Evolutionary conservation across 768 basidiomycete species (phyloP).

Genomic region (Pholiota microspora): DNA sequence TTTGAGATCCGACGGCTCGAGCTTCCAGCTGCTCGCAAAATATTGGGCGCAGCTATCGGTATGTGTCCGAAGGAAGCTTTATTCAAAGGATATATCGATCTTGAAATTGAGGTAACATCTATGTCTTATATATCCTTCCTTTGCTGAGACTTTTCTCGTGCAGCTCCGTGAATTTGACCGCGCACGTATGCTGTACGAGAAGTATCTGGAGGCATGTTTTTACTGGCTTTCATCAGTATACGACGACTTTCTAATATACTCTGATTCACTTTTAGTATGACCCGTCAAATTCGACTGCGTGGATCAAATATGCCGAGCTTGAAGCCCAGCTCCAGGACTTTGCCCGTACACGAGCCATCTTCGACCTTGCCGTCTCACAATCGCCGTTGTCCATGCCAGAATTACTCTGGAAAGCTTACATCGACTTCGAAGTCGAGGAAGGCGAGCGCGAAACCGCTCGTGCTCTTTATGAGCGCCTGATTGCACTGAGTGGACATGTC

Average conservation of each 20-base stretch:
- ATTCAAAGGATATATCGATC: constrained; percentile 94
- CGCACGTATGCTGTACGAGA: constrained; percentile 88
- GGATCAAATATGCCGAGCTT: constrained; percentile 95
- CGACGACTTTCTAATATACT: constrained; percentile 39
- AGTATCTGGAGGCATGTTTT: constrained; percentile 86
- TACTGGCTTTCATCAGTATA: constrained; percentile 53
- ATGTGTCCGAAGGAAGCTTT: constrained; percentile 95
- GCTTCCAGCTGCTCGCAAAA: constrained; percentile 80
- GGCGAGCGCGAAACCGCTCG: constrained; percentile 86
- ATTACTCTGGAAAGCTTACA: constrained; percentile 90
- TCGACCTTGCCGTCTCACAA: constrained; percentile 87
- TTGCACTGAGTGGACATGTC: constrained; percentile 85
- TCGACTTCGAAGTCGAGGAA: constrained; percentile 95
- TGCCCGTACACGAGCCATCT: constrained; percentile 87
- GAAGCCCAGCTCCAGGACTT: constrained; percentile 87
- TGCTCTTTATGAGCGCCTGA: constrained; percentile 84
- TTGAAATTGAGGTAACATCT: constrained; percentile 83
- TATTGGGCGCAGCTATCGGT: constrained; percentile 88
- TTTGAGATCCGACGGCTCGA: constrained; percentile 89
- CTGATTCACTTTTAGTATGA: constrained; percentile 68
- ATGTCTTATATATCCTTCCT: too few species aligned
- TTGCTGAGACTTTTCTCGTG: background rate
- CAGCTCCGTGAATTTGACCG: constrained; percentile 94
- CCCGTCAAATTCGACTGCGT: constrained; percentile 85
- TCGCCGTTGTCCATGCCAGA: constrained; percentile 92